phyloP scores from a whole-genome alignment of 495 filamentous ascomycete species.

The Lasiosphaeris hirsuta region DNA sequence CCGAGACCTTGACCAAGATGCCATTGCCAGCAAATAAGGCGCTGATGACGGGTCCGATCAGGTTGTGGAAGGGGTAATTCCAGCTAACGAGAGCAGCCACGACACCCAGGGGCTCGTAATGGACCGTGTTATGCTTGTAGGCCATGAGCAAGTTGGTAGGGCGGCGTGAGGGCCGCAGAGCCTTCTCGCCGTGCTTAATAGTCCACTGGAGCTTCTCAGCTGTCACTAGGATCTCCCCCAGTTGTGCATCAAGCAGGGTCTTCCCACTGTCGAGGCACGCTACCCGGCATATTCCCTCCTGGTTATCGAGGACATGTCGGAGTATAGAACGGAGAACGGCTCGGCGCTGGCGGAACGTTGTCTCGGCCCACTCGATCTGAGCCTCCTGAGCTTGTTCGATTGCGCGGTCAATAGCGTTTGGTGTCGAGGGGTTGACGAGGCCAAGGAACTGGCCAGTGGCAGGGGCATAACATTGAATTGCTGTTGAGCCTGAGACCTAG shows the following conservation, averaged over 20 bases:
- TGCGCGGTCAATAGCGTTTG: slow-evolving; percentile 75
- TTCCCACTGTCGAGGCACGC: slow-evolving; percentile 97
- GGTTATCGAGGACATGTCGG: slow-evolving; percentile 82
- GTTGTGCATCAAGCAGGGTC: slow-evolving; percentile 85
- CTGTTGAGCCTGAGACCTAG: slow-evolving; percentile 50
- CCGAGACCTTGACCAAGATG: slow-evolving; percentile 86
- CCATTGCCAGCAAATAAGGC: slow-evolving; percentile 90
- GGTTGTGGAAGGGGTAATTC: slow-evolving; percentile 97
- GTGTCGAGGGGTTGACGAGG: slow-evolving; percentile 71
- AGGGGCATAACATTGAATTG: slow-evolving; percentile 84
- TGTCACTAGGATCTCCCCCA: slow-evolving; percentile 93
- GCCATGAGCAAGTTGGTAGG: slow-evolving; percentile 86
- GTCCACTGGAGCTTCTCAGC: slow-evolving; percentile 94
- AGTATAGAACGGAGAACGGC: slow-evolving; percentile 78
- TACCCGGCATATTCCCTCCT: slow-evolving; percentile 77
- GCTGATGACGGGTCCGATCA: slow-evolving; percentile 86
- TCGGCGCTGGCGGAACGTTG: slow-evolving; percentile 72
- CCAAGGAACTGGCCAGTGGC: slow-evolving; percentile 84
- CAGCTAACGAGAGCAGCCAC: slow-evolving; percentile 91
- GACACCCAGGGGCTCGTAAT: slow-evolving; percentile 89
- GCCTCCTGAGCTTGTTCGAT: slow-evolving; percentile 70
- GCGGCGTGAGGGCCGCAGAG: slow-evolving; percentile 65
- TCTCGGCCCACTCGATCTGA: slow-evolving; percentile 76
- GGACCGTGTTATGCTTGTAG: slow-evolving; percentile 90
- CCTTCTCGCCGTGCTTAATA: slow-evolving; percentile 82